Base-by-base conservation (phyloP, 129 eudicot species). In the Chrysanthemum makinoi region DNA sequence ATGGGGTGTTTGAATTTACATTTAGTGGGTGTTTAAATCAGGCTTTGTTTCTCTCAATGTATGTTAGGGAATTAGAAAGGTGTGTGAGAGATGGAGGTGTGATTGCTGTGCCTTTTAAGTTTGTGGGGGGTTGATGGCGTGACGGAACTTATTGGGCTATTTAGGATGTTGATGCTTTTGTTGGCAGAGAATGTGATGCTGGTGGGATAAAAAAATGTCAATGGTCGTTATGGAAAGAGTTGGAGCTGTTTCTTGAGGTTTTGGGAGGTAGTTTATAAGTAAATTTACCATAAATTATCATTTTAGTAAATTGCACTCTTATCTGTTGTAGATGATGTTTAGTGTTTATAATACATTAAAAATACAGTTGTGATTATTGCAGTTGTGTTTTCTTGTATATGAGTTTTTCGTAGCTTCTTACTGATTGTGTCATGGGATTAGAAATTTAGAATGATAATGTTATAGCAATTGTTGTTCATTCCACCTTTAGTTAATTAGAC, bases 41-140 rank as follows among this genome's bases (percentile, higher is more conserved):
- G 85, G 98, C 95, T 0, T 73, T 94, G 72, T 94, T 83, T 73
- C 97, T 95, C 14, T 24, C 53, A 1, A 39, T 92, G 76, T 89
- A 87, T 68, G 96, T 77, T 57, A 68, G 74, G 75, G 95, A 94
- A 82, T 74, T 89, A 70, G 96, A 94, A 83, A 59, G 98, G 69
- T 80, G 82, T 30, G 96, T 89, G 20, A 79, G 77, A 70, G 68
- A 66, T 44, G 96, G 91, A 0, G 96, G 96, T 1, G 81, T 77
- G 10, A 80, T 93, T 39, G 92, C 83, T 59, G 91, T 26, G 30
- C 30, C 4, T 26, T 24, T 26, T 26, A 26, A 26, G 30, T 26
- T 26, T 89, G 78, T 80, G 85, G 13, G 89, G 89, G 73, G n/a
- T 39, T 52, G 74, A 20, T 18, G 98, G 74, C 53, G 89, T 84